Conservation (phyloP, 208 protist species). For the Lotmaria passim region DNA sequence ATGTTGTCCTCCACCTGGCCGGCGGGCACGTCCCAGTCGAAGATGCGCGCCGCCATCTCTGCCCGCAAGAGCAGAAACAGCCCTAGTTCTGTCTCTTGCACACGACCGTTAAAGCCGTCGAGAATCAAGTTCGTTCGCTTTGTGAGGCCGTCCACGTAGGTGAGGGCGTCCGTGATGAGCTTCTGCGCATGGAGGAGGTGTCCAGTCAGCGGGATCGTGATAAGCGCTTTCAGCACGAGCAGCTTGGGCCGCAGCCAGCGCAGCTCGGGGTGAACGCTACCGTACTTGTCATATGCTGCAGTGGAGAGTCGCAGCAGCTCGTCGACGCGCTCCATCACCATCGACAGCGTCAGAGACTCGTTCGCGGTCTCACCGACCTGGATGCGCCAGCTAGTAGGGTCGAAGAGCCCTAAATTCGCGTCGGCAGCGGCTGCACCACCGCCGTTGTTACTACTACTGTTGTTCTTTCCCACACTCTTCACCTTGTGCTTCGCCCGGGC, state of each 20-base stretch:
- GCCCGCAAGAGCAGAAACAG: conserved; percentile 72
- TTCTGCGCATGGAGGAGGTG: conserved; percentile 63
- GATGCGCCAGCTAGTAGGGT: conserved; percentile 45
- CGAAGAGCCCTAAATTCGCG: not conserved
- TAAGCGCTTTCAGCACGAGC: conserved; percentile 66
- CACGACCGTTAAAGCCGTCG: conserved; percentile 47
- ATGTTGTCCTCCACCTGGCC: conserved; percentile 28
- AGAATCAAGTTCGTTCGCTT: conserved; percentile 50
- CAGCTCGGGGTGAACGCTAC: conserved; percentile 36
- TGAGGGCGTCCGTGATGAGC: conserved; percentile 51
- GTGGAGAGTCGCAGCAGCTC: conserved; percentile 56
- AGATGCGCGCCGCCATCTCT: conserved; percentile 69
- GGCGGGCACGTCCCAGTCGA: conserved; percentile 56
- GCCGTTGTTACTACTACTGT: too few relatives aligned
- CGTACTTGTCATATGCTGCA: conserved; percentile 43
- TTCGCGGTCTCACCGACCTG: conserved; percentile 28
- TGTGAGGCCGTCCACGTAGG: conserved; percentile 57
- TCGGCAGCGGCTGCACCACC: not conserved
- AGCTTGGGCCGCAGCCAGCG: conserved; percentile 82
- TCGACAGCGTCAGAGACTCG: conserved; percentile 50
- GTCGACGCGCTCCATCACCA: conserved; percentile 73
- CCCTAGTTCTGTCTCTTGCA: conserved; percentile 72
- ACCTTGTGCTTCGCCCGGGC: conserved; percentile 4
- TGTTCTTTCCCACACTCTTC: too few relatives aligned
- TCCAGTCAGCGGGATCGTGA: conserved; percentile 73